These are phyloP conservation scores for Bondarzewia mesenterica DNA, from an alignment of 1,284 basidiomycete species.

Conservation along the genomic window DNA sequence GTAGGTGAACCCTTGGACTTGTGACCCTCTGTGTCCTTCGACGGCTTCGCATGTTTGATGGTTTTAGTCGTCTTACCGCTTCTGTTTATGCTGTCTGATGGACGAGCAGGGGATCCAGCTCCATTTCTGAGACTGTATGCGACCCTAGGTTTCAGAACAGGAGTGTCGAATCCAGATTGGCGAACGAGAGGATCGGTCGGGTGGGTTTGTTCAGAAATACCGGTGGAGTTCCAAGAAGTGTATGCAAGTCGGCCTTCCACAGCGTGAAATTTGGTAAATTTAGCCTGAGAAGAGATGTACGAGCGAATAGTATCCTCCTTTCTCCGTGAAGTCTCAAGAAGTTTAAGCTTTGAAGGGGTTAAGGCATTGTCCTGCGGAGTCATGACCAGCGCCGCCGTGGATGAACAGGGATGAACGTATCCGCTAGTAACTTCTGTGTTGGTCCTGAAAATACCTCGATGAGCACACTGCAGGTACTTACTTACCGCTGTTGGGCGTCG, in stretches of 20 bases:
- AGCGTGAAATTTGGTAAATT: constrained; percentile 36
- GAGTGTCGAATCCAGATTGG: constrained; percentile 43
- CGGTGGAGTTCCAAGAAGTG: constrained; percentile 22
- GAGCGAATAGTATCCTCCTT: constrained; percentile 33
- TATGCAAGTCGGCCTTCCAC: constrained; percentile 28
- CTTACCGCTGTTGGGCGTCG: too few relatives aligned
- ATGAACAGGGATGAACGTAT: too few relatives aligned
- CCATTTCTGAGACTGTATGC: background rate
- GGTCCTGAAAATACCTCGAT: too few relatives aligned
- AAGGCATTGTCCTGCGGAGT: background rate
- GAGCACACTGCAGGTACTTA: too few relatives aligned
- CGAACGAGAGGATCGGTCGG: constrained; percentile 2
- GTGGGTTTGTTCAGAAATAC: constrained; percentile 4
- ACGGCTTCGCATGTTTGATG: too few relatives aligned
- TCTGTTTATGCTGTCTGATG: too few relatives aligned
- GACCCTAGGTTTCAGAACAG: constrained; percentile 45
- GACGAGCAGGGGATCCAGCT: too few relatives aligned
- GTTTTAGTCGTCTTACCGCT: too few relatives aligned
- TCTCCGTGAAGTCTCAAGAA: constrained; percentile 21
- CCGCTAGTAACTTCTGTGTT: too few relatives aligned
- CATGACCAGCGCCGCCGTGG: too few relatives aligned
- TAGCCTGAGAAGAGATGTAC: constrained; percentile 43
- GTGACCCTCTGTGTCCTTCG: too few relatives aligned
- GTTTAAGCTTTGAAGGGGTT: background rate
- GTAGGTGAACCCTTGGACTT: too few relatives aligned